These are phyloP conservation scores for Podochytrium sp. DNA, from an alignment of 192 early-diverging fungal genomes.

Conservation along the genomic window DNA sequence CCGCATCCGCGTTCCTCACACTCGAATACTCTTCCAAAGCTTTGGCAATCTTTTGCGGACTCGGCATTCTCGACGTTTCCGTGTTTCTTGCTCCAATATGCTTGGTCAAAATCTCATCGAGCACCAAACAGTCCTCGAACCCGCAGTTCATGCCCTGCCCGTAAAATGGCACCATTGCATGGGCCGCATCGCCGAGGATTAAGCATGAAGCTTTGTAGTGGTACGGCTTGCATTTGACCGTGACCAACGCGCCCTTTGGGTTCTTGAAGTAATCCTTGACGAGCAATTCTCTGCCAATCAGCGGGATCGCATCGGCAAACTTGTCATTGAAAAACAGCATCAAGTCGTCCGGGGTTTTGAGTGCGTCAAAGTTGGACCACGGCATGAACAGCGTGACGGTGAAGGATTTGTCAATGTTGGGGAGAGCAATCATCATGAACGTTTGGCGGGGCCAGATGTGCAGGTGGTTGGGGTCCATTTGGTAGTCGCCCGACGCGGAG, in stretches of 20 bases:
- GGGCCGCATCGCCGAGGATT: conserved; percentile 94
- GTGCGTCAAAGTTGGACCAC: conserved; percentile 67
- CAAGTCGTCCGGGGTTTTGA: conserved; percentile 17
- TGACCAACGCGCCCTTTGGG: conserved; percentile 76
- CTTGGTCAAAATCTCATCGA: conserved; percentile 58
- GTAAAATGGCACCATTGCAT: conserved; percentile 98
- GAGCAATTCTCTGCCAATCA: conserved; percentile 78
- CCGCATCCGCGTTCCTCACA: conserved; percentile 72
- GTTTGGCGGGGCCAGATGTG: conserved; percentile 97
- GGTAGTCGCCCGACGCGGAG: conserved; percentile 65
- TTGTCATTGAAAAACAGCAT: conserved; percentile 32
- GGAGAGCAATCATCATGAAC: conserved; percentile 98
- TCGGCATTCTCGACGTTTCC: conserved; percentile 31
- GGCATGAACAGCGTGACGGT: conserved; percentile 98
- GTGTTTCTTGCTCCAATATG: conserved; percentile 29
- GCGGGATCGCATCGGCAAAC: conserved; percentile 74
- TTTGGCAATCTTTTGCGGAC: conserved; percentile 42
- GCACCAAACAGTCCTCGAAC: conserved; percentile 85
- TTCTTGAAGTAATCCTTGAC: conserved; percentile 81
- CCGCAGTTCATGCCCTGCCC: conserved; percentile 98
- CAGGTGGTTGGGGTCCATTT: conserved; percentile 87
- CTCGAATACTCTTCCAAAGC: conserved; percentile 78
- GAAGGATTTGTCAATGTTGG: conserved; percentile 91
- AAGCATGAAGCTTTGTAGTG: conserved; percentile 76
- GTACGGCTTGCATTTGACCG: conserved; percentile 86